Evolutionary conservation across 768 basidiomycete genomes (phyloP).

Genomic region (Candolleomyces aberdarensis): DNA sequence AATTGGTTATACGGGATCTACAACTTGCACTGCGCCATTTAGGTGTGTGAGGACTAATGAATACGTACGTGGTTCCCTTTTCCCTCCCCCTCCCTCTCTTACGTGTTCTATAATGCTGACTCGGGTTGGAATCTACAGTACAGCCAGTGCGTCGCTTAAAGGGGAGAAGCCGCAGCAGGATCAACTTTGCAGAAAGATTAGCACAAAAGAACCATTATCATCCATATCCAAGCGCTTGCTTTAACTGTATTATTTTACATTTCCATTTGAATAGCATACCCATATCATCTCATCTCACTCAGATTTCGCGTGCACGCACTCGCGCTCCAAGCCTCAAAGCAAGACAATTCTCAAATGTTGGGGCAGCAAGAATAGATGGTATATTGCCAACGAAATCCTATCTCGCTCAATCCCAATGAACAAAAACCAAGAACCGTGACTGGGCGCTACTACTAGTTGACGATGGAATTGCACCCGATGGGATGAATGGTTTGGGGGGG

Average conservation of each 20-base stretch:
- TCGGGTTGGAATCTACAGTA: slow-evolving; percentile 19
- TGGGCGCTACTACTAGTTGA: not conserved
- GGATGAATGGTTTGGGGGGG: too few species aligned
- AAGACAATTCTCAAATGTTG: not conserved
- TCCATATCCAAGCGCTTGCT: not conserved
- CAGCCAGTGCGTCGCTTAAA: slow-evolving; percentile 24
- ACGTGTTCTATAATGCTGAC: not conserved
- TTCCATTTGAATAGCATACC: not conserved
- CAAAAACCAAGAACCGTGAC: slow-evolving; percentile 1
- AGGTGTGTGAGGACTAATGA: slow-evolving; percentile 17
- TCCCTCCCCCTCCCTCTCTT: not conserved
- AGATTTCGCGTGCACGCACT: not conserved
- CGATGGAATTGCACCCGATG: too few species aligned
- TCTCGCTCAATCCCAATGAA: not conserved
- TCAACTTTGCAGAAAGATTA: not conserved
- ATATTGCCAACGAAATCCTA: not conserved
- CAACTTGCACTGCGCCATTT: slow-evolving; percentile 19
- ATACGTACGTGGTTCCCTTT: slow-evolving; percentile 13
- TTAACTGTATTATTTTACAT: not conserved
- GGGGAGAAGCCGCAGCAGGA: too few species aligned
- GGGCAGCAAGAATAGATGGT: not conserved
- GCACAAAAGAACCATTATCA: too few species aligned
- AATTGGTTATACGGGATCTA: slow-evolving; percentile 12
- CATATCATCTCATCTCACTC: too few species aligned
- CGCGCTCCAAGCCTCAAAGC: too few species aligned